Conservation (phyloP, 2,329 filamentous ascomycete species). For the Beauveria pseudobassiana region DNA sequence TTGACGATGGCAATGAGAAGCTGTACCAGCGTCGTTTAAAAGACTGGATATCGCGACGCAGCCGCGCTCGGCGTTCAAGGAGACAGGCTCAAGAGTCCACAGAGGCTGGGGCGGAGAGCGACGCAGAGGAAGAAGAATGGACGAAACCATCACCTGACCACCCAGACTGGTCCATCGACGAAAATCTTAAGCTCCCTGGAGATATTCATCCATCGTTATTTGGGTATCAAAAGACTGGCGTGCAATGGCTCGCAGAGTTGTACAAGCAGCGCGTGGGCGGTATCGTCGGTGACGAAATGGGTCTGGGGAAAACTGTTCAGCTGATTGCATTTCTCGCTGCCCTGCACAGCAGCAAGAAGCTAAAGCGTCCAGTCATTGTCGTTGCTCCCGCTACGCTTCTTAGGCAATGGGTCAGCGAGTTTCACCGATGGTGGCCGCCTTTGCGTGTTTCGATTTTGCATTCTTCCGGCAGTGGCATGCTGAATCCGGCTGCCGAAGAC, state of each 20-base stretch:
- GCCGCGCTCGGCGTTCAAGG: slow-evolving; percentile 33
- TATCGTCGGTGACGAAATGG: slow-evolving; percentile 97
- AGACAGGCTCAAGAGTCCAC: slow-evolving; percentile 28
- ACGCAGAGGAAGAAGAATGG: slow-evolving; percentile 57
- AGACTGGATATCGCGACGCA: slow-evolving; percentile 59
- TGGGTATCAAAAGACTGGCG: slow-evolving; percentile 93
- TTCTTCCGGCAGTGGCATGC: slow-evolving; percentile 92
- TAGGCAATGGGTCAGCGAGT: slow-evolving; percentile 97
- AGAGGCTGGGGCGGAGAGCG: slow-evolving; percentile 32
- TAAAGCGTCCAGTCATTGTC: slow-evolving; percentile 79
- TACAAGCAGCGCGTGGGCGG: slow-evolving; percentile 86
- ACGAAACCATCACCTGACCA: slow-evolving; percentile 78
- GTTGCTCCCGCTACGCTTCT: slow-evolving; percentile 92
- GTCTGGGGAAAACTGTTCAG: slow-evolving; percentile 83
- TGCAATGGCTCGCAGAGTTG: slow-evolving; percentile 92
- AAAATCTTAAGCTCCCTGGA: slow-evolving; percentile 74
- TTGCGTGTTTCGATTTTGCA: slow-evolving; percentile 91
- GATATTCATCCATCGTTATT: slow-evolving; percentile 91
- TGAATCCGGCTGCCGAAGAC: slow-evolving; percentile 64
- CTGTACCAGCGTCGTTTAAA: slow-evolving; percentile 70
- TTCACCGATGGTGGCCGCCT: slow-evolving; percentile 99
- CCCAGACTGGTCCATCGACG: slow-evolving; percentile 66
- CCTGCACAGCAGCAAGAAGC: slow-evolving; percentile 81
- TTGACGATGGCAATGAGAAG: slow-evolving; percentile 85
- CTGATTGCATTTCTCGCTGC: slow-evolving; percentile 75